These are phyloP conservation scores for Fusarium scirpi DNA, from an alignment of 2,329 filamentous ascomycete genomes.

Conservation along the genomic window DNA sequence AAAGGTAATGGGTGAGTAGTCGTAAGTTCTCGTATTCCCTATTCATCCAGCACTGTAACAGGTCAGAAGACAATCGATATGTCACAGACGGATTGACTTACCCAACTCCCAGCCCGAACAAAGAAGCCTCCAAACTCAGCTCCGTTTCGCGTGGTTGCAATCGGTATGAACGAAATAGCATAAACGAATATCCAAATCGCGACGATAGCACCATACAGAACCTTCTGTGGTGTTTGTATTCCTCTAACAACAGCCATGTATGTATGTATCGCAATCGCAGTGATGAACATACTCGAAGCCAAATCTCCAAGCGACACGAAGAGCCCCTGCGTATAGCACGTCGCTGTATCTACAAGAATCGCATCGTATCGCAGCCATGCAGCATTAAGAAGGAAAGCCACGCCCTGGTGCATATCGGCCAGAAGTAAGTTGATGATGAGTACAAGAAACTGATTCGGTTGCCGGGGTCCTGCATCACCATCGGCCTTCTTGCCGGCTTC, in stretches of 20 bases:
- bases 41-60: conserved; percentile 71
- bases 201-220: conserved; percentile 63
- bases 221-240: conserved; percentile 62
- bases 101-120: conserved; percentile 74
- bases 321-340: conserved; percentile 75
- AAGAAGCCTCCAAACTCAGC: conserved; percentile 62
- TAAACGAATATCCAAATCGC: conserved; percentile 71
- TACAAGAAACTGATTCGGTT: conserved; percentile 75
- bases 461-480: conserved; percentile 40
- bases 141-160: conserved; percentile 59
- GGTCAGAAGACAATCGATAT: background rate
- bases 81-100: conserved; percentile 46
- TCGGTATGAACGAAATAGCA: conserved; percentile 65
- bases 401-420: conserved; percentile 74
- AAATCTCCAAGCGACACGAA: conserved; percentile 76
- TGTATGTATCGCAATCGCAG: conserved; percentile 74
- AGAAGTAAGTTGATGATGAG: conserved; percentile 77
- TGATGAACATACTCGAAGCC: conserved; percentile 74
- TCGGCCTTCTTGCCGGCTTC: background rate
- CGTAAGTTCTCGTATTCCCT: conserved; percentile 65
- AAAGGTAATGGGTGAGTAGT: conserved; percentile 72
- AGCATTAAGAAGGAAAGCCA: conserved; percentile 73
- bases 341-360: conserved; percentile 64
- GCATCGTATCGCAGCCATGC: conserved; percentile 67
- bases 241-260: conserved; percentile 71